These are phyloP conservation scores for Rhypophila decipiens DNA, from an alignment of 495 filamentous ascomycete species.

Conservation along the genomic window DNA sequence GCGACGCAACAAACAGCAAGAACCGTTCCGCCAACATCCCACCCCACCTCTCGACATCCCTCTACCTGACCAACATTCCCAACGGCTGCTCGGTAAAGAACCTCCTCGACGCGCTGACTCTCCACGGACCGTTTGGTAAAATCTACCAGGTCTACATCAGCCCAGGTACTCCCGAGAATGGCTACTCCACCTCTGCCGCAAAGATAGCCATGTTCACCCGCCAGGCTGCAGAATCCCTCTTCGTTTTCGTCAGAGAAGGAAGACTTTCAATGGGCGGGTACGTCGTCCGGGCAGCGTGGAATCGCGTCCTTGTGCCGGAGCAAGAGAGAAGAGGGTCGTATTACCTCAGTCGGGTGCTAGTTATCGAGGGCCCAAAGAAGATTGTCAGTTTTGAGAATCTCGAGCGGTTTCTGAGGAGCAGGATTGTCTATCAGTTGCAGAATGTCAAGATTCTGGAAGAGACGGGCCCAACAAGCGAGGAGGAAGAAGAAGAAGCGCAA, in stretches of 20 bases:
- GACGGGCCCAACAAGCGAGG: too few species aligned
- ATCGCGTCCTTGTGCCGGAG: not conserved
- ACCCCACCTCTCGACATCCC: not conserved
- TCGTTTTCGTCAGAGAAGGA: not conserved
- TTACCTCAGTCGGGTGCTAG: not conserved
- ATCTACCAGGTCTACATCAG: not conserved
- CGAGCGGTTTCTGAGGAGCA: accelerated
- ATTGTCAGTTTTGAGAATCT: not conserved
- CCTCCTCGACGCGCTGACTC: not conserved
- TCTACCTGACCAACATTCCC: constrained; percentile 1
- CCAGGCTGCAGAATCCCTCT: not conserved
- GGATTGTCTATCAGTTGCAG: not conserved
- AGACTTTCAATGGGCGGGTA: not conserved
- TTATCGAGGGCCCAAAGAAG: not conserved
- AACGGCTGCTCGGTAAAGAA: not conserved
- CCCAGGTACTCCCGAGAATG: not conserved
- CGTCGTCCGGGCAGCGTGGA: not conserved
- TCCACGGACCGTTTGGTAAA: not conserved
- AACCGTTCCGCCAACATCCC: not conserved
- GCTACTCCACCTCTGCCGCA: not conserved
- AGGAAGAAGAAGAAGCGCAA: too few species aligned
- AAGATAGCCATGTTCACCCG: constrained; percentile 1
- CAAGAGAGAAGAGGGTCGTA: not conserved
- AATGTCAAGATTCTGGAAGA: not conserved
- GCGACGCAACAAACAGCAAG: not conserved